Base-by-base conservation (phyloP, 805 yeast genomes). In the Schwanniomyces polymorphus region DNA sequence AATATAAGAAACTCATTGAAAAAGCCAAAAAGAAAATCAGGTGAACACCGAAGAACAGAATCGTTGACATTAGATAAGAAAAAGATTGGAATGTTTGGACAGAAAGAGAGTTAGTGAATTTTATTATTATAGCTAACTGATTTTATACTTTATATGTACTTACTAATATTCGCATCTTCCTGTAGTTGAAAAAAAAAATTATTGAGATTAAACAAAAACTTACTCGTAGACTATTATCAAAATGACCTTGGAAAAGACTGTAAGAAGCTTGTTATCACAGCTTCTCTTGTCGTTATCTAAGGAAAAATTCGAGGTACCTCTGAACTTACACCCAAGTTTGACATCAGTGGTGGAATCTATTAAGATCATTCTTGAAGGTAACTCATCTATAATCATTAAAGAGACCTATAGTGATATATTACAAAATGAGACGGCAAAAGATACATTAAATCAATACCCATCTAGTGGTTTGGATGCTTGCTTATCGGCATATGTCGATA, bases 1-100 rank as follows among this genome's bases (percentile, higher is more conserved):
- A 63, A 75, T 10, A 74, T 74, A 35, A 56, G 78, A 45, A 63
- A 65, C 38, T 68, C 76, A 5, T 58, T 74, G 44, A 66, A 57
- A 55, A 65, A 60, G 37, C 55, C 62, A 18, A 64, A 64, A 48
- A 56, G 70, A 41, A 65, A 59, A 44, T 52, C 64, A n/a, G 56
- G 63, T 35, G 73, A 68, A 39, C 58, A 60, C 48, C 62, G 59
- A 46, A 57, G 70, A 33, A 46, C 64, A 12, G 74, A 69, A 10
- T 59, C 63, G 37, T 29, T 44, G 1, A 42, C 38, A 12, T 47
- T 53, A 38, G 67, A 63, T 21, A 48, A 52, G 10, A 57, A 54
- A 27, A 37, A 40, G 11, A 37, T 31, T 14, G 35, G 35, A 4
- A 31, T 31, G 17, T 31, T 31, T 16, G 35, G 35, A 31, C 18